phyloP scores from a whole-genome alignment of 208 protist genomes.

The Crithidia mellificae region DNA sequence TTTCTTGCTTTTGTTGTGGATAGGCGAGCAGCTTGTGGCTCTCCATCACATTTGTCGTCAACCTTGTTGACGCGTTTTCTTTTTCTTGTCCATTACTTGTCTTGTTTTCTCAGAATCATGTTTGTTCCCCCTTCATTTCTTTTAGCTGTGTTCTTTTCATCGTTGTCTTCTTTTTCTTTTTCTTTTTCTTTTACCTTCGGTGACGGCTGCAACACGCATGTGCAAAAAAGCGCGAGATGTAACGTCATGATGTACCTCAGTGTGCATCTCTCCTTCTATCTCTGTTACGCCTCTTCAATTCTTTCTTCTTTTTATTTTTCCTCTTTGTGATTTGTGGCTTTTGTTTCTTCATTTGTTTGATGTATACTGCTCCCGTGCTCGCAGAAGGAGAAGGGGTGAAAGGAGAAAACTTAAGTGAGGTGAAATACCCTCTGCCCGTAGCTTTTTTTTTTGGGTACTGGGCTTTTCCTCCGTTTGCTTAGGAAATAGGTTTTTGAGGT shows the following conservation, averaged over 20 bases:
- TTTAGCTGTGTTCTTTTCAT: constrained; percentile 3
- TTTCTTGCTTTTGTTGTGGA: too few species aligned
- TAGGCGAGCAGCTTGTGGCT: too few species aligned
- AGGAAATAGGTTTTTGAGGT: too few species aligned
- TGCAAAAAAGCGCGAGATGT: constrained; percentile 3
- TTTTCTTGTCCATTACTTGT: neutral
- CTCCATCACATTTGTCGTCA: too few species aligned
- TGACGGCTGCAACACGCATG: neutral
- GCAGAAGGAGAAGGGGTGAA: too few species aligned
- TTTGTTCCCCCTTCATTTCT: constrained; percentile 18
- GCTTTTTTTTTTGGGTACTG: too few species aligned
- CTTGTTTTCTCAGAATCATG: neutral
- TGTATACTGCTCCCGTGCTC: too few species aligned
- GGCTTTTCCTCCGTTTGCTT: too few species aligned
- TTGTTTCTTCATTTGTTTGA: too few species aligned
- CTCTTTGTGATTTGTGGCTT: too few species aligned
- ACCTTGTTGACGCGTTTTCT: neutral
- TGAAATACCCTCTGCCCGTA: too few species aligned
- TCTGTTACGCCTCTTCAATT: neutral
- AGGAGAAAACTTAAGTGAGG: too few species aligned
- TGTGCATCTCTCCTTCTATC: constrained; percentile 10
- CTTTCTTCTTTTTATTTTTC: constrained; percentile 7
- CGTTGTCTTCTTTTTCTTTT: constrained; percentile 9
- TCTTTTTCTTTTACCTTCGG: constrained; percentile 3
- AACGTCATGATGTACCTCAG: constrained; percentile 5